Evolutionary conservation across 2,329 filamentous ascomycete genomes (phyloP).

Genomic region (Talaromyces sp.): DNA sequence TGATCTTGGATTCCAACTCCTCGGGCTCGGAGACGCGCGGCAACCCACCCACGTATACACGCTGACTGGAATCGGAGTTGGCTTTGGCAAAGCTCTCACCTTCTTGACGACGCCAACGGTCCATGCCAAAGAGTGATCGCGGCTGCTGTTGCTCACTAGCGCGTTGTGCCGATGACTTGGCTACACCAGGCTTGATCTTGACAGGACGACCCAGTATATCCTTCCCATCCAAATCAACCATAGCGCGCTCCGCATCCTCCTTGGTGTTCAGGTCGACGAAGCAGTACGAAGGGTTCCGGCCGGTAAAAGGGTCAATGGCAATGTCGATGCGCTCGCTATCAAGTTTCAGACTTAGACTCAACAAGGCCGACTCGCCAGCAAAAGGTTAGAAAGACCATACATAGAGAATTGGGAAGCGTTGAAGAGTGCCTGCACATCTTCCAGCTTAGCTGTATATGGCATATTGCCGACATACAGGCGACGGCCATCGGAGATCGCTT

Average conservation of each 20-base stretch:
- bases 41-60: slow-evolving; percentile 53
- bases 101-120: slow-evolving; percentile 48
- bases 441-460: slow-evolving; percentile 56
- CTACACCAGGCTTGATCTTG: slow-evolving; percentile 66
- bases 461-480: slow-evolving; percentile 60
- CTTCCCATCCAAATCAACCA: slow-evolving; percentile 58
- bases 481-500: slow-evolving; percentile 45
- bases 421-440: slow-evolving; percentile 55
- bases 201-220: slow-evolving; percentile 61
- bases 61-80: slow-evolving; percentile 42
- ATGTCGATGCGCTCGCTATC: slow-evolving; percentile 64
- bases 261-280: slow-evolving; percentile 68
- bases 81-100: slow-evolving; percentile 41
- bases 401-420: slow-evolving; percentile 40
- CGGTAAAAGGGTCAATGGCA: slow-evolving; percentile 68
- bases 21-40: slow-evolving; percentile 48
- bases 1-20: slow-evolving; percentile 38
- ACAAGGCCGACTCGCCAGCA: slow-evolving; percentile 7
- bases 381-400: slow-evolving; percentile 27
- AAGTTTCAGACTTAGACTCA: slow-evolving; percentile 27
- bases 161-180: slow-evolving; percentile 48
- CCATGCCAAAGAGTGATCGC: slow-evolving; percentile 33
- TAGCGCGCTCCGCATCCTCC: slow-evolving; percentile 60
- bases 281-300: slow-evolving; percentile 72
- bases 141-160: slow-evolving; percentile 12